Conservation (phyloP, 768 basidiomycete species). For the Termitomyces titanicus region DNA sequence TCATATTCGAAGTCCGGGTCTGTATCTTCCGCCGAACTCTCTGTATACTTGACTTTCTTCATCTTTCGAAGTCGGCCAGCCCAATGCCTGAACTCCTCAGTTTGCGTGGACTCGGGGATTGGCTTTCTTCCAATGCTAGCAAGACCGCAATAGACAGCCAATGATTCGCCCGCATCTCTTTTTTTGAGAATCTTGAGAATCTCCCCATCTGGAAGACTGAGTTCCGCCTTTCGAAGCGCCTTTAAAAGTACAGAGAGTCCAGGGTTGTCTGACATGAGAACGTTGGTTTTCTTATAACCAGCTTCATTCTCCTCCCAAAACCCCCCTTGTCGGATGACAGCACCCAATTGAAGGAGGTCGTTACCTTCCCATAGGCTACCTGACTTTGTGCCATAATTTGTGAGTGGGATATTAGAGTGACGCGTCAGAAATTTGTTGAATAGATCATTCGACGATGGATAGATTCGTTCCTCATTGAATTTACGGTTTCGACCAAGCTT, state of each 20-base stretch:
- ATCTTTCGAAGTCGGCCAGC: not conserved
- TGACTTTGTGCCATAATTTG: not conserved
- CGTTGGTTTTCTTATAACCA: too few relatives aligned
- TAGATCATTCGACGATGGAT: not conserved
- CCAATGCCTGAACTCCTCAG: not conserved
- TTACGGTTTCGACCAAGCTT: not conserved
- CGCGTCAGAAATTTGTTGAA: not conserved
- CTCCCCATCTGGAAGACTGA: too few relatives aligned
- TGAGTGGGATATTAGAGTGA: not conserved
- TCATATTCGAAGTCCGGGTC: not conserved
- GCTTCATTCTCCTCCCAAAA: too few relatives aligned
- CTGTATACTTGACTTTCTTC: not conserved
- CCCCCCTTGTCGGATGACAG: not conserved
- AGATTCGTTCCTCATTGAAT: not conserved
- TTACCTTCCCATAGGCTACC: not conserved
- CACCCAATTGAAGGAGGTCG: not conserved
- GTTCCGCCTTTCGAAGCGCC: too few relatives aligned
- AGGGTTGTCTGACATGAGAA: too few relatives aligned
- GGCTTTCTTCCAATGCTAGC: not conserved
- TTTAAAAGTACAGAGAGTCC: too few relatives aligned
- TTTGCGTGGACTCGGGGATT: not conserved
- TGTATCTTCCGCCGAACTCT: not conserved
- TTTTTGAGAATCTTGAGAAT: too few relatives aligned
- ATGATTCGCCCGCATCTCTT: too few relatives aligned
- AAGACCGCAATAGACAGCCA: too few relatives aligned